Conservation (phyloP, 805 yeast species). For the Jamesozyma lodderae region DNA sequence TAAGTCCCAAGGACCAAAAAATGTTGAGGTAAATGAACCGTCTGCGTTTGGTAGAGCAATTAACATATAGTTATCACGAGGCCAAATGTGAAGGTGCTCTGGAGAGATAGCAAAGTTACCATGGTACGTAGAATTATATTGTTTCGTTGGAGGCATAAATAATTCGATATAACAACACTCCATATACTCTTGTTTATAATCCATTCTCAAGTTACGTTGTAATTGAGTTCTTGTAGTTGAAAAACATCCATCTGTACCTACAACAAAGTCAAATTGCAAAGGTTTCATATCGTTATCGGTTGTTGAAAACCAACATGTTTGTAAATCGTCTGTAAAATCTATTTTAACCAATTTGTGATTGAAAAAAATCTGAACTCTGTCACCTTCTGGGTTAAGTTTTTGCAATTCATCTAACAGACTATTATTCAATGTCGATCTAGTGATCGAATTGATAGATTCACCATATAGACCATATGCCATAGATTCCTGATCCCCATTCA, state of each 20-base stretch:
- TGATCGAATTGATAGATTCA: slow-evolving; percentile 78
- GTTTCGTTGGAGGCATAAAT: slow-evolving; percentile 52
- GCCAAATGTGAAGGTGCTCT: slow-evolving; percentile 88
- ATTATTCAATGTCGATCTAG: slow-evolving; percentile 60
- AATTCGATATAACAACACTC: slow-evolving; percentile 80
- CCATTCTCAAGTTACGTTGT: slow-evolving; percentile 59
- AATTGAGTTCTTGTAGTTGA: slow-evolving; percentile 63
- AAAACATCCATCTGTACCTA: slow-evolving; percentile 85
- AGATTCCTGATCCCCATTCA: slow-evolving; percentile 50
- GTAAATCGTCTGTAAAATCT: slow-evolving; percentile 8
- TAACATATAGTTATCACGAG: slow-evolving; percentile 75
- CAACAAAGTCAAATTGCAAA: slow-evolving; percentile 43
- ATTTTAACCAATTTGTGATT: slow-evolving; percentile 46
- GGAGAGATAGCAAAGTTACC: slow-evolving; percentile 49
- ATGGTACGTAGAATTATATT: slow-evolving; percentile 17
- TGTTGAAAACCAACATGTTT: slow-evolving; percentile 15
- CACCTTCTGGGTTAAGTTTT: slow-evolving; percentile 27
- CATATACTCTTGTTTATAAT: slow-evolving; percentile 65
- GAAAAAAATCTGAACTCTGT: slow-evolving; percentile 29
- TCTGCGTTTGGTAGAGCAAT: slow-evolving; percentile 81
- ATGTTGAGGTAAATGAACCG: slow-evolving; percentile 82
- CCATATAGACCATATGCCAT: slow-evolving; percentile 77
- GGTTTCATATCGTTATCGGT: slow-evolving; percentile 11
- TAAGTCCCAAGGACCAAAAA: slow-evolving; percentile 71
- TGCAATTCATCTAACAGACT: slow-evolving; percentile 57